phyloP scores from a whole-genome alignment of 2,329 filamentous ascomycete species.

The Monosporascus sp. region DNA sequence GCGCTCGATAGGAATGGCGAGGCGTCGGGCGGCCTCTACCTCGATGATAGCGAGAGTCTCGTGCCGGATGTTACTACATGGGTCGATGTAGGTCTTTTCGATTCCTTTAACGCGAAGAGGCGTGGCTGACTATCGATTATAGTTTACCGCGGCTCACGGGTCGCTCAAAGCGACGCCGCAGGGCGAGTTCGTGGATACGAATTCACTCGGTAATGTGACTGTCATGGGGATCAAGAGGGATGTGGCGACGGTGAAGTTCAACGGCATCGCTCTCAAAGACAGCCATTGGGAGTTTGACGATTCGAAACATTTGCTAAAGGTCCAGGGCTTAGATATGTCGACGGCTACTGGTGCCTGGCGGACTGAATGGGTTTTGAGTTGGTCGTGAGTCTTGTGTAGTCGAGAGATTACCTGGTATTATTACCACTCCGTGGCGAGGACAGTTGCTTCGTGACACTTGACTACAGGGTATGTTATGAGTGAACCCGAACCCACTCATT shows the following conservation, averaged over 20 bases:
- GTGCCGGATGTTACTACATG: constrained; percentile 48
- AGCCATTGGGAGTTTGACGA: constrained; percentile 43
- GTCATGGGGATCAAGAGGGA: constrained; percentile 48
- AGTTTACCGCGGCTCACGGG: constrained; percentile 38
- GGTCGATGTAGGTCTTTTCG: constrained; percentile 37
- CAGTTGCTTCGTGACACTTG: no score
- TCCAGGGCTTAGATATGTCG: constrained; percentile 43
- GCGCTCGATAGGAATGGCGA: constrained; percentile 50
- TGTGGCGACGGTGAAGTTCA: constrained; percentile 44
- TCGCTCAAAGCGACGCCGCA: constrained; percentile 41
- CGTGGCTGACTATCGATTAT: constrained; percentile 2
- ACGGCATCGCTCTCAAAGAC: constrained; percentile 38
- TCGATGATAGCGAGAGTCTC: constrained; percentile 71
- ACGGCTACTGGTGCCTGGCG: constrained; percentile 54
- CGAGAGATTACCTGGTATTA: no score
- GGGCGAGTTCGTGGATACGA: constrained; percentile 51
- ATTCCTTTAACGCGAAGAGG: not conserved
- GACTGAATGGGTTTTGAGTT: constrained; percentile 51
- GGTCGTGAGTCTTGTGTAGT: constrained; percentile 27
- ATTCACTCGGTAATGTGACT: constrained; percentile 57
- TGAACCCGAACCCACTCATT: no score
- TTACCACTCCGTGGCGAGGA: no score
- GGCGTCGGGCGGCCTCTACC: constrained; percentile 59
- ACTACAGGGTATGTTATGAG: no score
- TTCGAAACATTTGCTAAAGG: constrained; percentile 40